These are phyloP conservation scores for Phylloporus gajari DNA, from an alignment of 1,284 basidiomycete genomes.

Conservation along the genomic window DNA sequence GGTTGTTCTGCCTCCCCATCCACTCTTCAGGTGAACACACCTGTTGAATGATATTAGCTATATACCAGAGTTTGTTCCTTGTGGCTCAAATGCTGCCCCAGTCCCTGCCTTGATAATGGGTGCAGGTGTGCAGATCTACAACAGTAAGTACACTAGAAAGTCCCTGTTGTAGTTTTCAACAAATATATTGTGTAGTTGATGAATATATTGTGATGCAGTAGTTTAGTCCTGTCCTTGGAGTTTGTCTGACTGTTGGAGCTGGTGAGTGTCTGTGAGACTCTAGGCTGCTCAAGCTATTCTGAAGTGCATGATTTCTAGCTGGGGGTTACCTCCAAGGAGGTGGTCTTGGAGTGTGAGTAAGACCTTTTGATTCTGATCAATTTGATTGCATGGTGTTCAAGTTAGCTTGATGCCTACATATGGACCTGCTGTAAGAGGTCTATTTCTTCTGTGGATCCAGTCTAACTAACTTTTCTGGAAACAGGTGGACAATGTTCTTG, in stretches of 20 bases:
- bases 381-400: not conserved
- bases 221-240: constrained; percentile 28
- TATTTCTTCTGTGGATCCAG: not conserved
- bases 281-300: not conserved
- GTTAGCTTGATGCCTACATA: constrained; percentile 26
- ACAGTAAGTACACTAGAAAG: constrained; percentile 20
- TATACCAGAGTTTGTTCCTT: constrained; percentile 30
- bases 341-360: constrained; percentile 32
- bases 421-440: constrained; percentile 31
- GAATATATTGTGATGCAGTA: constrained; percentile 16
- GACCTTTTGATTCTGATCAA: not conserved
- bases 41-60: constrained; percentile 27
- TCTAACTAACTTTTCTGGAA: not conserved
- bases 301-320: constrained; percentile 6
- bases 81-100: constrained; percentile 26
- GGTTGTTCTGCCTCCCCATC: constrained; percentile 36
- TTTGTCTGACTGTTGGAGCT: constrained; percentile 33
- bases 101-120: constrained; percentile 32
- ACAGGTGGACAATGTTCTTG: constrained; percentile 28
- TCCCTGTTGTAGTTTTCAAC: not conserved
- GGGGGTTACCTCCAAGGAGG: constrained; percentile 41
- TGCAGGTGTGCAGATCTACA: constrained; percentile 26
- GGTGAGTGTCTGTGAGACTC: constrained; percentile 11
- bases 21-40: constrained; percentile 39
- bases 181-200: constrained; percentile 23